Evolutionary conservation across 305 asterid genomes (phyloP).

Genomic region (Striga hermonthica): DNA sequence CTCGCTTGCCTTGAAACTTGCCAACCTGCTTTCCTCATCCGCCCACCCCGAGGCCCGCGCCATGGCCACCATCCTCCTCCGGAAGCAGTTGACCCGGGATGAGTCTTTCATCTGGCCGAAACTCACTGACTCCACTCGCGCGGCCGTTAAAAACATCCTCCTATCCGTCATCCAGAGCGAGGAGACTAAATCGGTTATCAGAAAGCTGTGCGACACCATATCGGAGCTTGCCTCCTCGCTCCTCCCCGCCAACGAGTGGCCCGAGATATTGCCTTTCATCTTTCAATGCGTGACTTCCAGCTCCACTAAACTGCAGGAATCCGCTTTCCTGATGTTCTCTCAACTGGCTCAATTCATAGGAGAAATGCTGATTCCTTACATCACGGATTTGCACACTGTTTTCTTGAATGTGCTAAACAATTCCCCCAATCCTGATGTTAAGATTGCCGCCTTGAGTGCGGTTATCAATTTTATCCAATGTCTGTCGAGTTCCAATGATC

Average conservation of each 20-base stretch:
- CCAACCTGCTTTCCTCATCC: constrained; percentile 57
- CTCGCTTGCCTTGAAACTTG: constrained; percentile 65
- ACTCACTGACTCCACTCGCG: constrained; percentile 54
- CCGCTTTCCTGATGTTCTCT: constrained; percentile 75
- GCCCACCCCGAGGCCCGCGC: constrained; percentile 66
- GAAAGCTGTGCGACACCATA: constrained; percentile 75
- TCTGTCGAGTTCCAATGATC: constrained; percentile 57
- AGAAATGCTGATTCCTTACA: constrained; percentile 63
- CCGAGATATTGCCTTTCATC: constrained; percentile 83
- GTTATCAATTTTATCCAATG: constrained; percentile 88
- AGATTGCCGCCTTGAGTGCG: constrained; percentile 81
- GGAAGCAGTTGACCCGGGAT: constrained; percentile 78
- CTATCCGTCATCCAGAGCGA: constrained; percentile 61
- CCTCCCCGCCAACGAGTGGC: constrained; percentile 75
- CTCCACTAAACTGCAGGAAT: constrained; percentile 67
- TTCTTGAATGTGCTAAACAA: constrained; percentile 61
- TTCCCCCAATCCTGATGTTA: constrained; percentile 61
- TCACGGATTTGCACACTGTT: constrained; percentile 70
- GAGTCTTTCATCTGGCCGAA: constrained; percentile 81
- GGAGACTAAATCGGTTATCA: constrained; percentile 55
- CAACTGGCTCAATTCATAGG: constrained; percentile 79
- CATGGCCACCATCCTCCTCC: constrained; percentile 73
- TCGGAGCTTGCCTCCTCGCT: constrained; percentile 80
- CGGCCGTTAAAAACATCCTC: constrained; percentile 55
- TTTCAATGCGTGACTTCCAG: constrained; percentile 74